phyloP scores from a whole-genome alignment of 2,329 filamentous ascomycete species.

The Simplicillium sp. region DNA sequence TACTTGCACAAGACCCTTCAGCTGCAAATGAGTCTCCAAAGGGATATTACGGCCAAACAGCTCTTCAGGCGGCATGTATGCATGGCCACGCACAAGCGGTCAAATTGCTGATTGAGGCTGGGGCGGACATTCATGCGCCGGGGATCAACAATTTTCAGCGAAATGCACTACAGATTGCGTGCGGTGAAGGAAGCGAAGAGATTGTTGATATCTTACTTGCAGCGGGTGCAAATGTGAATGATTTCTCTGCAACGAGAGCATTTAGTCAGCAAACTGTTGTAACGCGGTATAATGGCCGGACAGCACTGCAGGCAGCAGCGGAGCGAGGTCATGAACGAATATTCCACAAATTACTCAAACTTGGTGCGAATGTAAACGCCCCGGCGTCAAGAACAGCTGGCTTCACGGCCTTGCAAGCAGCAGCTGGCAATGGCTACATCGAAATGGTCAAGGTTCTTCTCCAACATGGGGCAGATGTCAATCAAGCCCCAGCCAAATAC shows the following conservation, averaged over 20 bases:
- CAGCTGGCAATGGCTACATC: constrained; percentile 5
- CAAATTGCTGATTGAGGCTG: background rate
- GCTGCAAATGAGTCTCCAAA: constrained; percentile 21
- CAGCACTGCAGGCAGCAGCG: constrained; percentile 25
- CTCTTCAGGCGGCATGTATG: constrained; percentile 25
- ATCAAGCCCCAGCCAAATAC: constrained; percentile 8
- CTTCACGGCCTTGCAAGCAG: constrained; percentile 14
- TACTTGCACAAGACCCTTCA: constrained; percentile 15
- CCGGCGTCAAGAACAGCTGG: constrained; percentile 10
- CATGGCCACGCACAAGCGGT: constrained; percentile 9
- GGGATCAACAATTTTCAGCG: constrained; percentile 2
- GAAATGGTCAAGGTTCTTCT: constrained; percentile 8
- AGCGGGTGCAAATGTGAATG: constrained; percentile 1
- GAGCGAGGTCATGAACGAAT: constrained; percentile 15
- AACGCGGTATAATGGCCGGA: constrained; percentile 23
- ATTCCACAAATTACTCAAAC: constrained; percentile 15
- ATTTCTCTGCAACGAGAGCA: background rate
- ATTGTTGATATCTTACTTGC: constrained; percentile 1
- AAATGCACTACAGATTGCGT: constrained; percentile 3
- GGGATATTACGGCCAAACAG: constrained; percentile 24
- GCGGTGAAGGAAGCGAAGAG: constrained; percentile 1
- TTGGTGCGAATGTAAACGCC: constrained; percentile 23
- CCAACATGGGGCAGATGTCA: constrained; percentile 10
- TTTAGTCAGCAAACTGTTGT: background rate
- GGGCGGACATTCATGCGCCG: constrained; percentile 1